Evolutionary conservation across 148 eudicot genomes (phyloP).

Genomic region (Spergularia bocconei): DNA sequence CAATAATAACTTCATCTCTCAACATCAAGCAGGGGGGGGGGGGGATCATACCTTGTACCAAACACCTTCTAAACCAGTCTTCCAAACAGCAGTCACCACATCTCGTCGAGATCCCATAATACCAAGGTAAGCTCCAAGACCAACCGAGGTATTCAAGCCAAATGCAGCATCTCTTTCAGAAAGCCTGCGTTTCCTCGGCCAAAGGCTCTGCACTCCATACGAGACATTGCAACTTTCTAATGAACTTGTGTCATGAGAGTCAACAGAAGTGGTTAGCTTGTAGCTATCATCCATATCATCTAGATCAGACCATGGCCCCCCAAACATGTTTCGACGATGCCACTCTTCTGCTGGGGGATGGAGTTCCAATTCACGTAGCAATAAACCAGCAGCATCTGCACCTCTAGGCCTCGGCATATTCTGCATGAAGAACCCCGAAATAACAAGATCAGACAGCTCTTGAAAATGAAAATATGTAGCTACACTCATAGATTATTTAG

Average conservation of each 20-base stretch:
- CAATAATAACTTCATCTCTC: too few relatives aligned
- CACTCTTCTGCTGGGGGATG: constrained; percentile 99
- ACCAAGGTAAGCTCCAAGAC: constrained; percentile 96
- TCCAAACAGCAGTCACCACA: constrained; percentile 95
- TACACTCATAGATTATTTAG: too few relatives aligned
- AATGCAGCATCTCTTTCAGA: constrained; percentile 99
- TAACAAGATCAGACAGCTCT: background rate
- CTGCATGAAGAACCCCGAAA: constrained; percentile 34
- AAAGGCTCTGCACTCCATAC: constrained; percentile 70
- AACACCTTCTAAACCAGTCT: constrained; percentile 91
- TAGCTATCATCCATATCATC: constrained; percentile 63
- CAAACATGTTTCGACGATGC: constrained; percentile 93
- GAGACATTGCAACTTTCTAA: constrained; percentile 53
- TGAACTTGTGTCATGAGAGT: constrained; percentile 45
- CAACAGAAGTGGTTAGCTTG: constrained; percentile 43
- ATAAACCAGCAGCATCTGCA: constrained; percentile 96
- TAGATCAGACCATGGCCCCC: constrained; percentile 94
- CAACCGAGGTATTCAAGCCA: constrained; percentile 90
- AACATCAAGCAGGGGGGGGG: too few relatives aligned
- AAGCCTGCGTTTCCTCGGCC: constrained; percentile 95
- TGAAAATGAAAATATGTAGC: background rate
- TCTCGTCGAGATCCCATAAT: constrained; percentile 99
- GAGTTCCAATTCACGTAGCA: constrained; percentile 92
- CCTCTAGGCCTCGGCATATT: constrained; percentile 99
- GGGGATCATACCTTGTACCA: constrained; percentile 78